phyloP scores from a whole-genome alignment of 257 asterid genomes.

The Apocynum venetum region DNA sequence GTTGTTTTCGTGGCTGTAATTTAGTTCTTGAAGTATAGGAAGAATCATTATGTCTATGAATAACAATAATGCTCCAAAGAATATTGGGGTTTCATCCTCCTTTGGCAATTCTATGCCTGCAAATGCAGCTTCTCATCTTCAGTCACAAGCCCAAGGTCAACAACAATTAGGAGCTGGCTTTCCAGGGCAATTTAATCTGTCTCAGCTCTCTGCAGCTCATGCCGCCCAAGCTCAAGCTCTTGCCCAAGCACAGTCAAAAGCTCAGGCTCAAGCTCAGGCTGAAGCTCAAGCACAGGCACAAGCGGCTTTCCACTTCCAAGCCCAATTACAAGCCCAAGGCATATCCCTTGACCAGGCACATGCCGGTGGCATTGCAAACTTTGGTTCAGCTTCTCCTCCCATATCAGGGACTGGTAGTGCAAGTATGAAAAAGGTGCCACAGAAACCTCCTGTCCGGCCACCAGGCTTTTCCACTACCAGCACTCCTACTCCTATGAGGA shows the following conservation, averaged over 20 bases:
- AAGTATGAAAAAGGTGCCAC: conserved; percentile 58
- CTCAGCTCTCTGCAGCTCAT: conserved; percentile 74
- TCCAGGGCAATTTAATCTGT: conserved; percentile 61
- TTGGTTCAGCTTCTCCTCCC: conserved; percentile 75
- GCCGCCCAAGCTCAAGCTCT: conserved; percentile 39
- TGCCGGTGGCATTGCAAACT: conserved; percentile 47
- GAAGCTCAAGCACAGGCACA: conserved; percentile 42
- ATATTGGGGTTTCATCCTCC: conserved; percentile 71
- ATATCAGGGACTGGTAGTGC: conserved; percentile 64
- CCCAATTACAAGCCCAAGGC: conserved; percentile 87
- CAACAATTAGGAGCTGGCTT: conserved; percentile 69
- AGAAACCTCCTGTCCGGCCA: conserved; percentile 88
- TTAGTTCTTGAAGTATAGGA: conserved; percentile 3
- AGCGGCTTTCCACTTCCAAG: conserved; percentile 54
- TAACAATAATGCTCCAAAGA: conserved; percentile 75
- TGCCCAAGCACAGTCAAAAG: conserved; percentile 70
- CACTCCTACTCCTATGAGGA: conserved; percentile 64
- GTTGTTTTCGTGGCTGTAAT: neutral
- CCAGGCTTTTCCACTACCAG: conserved; percentile 52
- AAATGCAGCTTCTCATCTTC: conserved; percentile 40
- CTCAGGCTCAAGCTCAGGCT: conserved; percentile 50
- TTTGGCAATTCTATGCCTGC: conserved; percentile 67
- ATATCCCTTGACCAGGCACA: conserved; percentile 67
- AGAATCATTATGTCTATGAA: conserved; percentile 60
- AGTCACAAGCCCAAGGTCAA: conserved; percentile 39